These are phyloP conservation scores for Fusarium abutilonis DNA, from an alignment of 2,329 filamentous ascomycete genomes.

Conservation along the genomic window DNA sequence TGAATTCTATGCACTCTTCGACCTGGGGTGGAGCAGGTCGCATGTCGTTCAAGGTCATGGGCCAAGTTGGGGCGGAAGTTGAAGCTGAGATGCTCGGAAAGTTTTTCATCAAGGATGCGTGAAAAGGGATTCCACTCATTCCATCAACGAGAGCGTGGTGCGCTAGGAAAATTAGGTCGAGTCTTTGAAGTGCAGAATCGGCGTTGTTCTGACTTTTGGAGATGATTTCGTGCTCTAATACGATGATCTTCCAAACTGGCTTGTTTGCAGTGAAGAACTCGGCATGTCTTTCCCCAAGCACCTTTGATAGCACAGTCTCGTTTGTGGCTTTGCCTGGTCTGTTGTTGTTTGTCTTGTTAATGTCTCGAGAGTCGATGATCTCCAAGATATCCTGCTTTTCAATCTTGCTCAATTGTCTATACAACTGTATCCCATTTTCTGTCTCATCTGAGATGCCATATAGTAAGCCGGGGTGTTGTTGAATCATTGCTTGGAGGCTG, in stretches of 20 bases:
- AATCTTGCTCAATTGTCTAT: not conserved
- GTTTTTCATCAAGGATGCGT: slow-evolving; percentile 1
- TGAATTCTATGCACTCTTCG: slow-evolving; percentile 4
- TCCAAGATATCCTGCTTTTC: slow-evolving; percentile 1
- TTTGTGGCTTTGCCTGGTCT: too few relatives aligned
- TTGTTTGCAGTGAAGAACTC: slow-evolving; percentile 1
- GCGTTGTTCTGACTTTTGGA: not conserved
- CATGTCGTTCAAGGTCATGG: not conserved
- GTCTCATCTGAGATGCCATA: slow-evolving; percentile 4
- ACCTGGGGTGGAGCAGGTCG: not conserved
- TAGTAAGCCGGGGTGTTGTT: not conserved
- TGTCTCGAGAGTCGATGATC: not conserved
- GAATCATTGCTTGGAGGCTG: slow-evolving; percentile 16
- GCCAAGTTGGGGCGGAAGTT: not conserved
- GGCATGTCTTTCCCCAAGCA: not conserved
- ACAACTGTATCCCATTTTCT: not conserved
- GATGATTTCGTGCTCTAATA: not conserved
- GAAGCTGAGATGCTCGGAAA: not conserved
- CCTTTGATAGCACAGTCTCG: not conserved
- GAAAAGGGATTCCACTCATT: slow-evolving; percentile 16
- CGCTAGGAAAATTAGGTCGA: slow-evolving; percentile 13
- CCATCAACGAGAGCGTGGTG: slow-evolving; percentile 32
- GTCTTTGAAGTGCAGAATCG: rapidly evolving
- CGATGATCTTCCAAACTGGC: slow-evolving; percentile 22
- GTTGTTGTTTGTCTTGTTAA: not conserved